Conservation (phyloP, 257 asterid genomes). For the Nicotiana undulata region DNA sequence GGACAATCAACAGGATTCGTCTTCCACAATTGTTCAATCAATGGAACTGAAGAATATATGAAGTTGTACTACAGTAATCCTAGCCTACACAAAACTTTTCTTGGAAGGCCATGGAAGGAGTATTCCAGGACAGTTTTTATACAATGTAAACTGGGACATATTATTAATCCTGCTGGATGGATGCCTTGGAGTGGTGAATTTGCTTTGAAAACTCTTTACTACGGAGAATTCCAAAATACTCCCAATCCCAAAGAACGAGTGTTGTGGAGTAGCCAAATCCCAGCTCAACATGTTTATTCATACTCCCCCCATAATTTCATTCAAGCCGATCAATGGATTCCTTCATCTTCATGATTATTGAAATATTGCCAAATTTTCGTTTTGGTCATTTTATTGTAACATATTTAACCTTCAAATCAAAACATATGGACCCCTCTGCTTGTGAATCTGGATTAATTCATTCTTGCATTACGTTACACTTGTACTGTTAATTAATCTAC, state of each 20-base stretch:
- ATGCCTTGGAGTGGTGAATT: constrained; percentile 42
- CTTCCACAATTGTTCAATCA: constrained; percentile 33
- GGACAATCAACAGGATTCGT: constrained; percentile 45
- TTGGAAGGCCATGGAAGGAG: constrained; percentile 59
- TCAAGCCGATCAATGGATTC: constrained; percentile 45
- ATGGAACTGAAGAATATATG: constrained; percentile 41
- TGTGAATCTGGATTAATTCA: too few relatives aligned
- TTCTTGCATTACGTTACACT: too few relatives aligned
- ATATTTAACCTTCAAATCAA: too few relatives aligned
- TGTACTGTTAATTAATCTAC: too few relatives aligned
- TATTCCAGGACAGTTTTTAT: constrained; percentile 39
- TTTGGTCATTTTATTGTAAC: too few relatives aligned
- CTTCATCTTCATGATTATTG: constrained; percentile 9
- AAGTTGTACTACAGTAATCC: constrained; percentile 34
- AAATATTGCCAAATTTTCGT: background rate
- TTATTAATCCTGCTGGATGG: constrained; percentile 37
- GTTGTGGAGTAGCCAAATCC: constrained; percentile 40
- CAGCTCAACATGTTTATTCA: constrained; percentile 23
- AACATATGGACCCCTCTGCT: too few relatives aligned
- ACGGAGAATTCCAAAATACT: constrained; percentile 30
- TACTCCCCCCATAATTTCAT: constrained; percentile 42
- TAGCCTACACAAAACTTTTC: constrained; percentile 22
- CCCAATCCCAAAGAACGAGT: constrained; percentile 21
- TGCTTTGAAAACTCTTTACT: constrained; percentile 38
- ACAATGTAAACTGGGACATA: constrained; percentile 25